phyloP scores from a whole-genome alignment of 208 protist species.

The Acanthamoeba rhysodes region DNA sequence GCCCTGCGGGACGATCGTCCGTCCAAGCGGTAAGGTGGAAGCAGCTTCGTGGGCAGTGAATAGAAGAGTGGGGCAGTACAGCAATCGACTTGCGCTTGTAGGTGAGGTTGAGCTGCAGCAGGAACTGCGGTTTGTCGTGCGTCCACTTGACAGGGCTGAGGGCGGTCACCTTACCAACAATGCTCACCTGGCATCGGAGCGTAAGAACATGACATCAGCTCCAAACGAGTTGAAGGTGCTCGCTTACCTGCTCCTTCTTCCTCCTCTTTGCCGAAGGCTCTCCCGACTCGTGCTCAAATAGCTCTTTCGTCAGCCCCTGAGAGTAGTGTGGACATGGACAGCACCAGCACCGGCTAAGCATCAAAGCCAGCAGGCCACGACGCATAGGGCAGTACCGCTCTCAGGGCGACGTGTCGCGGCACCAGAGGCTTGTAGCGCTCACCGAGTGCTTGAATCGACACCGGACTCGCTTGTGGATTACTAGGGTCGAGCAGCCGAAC shows the following conservation, averaged over 20 bases:
- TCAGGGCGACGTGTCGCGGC: neutral
- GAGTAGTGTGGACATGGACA: neutral
- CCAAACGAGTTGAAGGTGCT: neutral
- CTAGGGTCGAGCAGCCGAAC: neutral
- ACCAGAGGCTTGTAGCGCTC: neutral
- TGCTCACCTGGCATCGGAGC: neutral
- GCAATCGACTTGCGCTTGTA: conserved; percentile 11
- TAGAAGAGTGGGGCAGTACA: neutral
- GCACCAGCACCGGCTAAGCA: no score
- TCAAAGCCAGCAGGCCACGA: no score
- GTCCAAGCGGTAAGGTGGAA: neutral
- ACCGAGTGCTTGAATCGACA: neutral
- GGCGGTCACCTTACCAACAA: conserved; percentile 23
- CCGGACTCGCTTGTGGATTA: neutral
- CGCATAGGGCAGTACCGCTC: neutral
- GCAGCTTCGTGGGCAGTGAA: neutral
- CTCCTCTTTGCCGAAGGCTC: neutral
- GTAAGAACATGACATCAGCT: no score
- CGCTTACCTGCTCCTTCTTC: neutral
- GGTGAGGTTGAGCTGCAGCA: conserved; percentile 11
- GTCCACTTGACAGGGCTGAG: conserved; percentile 40
- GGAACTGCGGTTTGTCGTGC: neutral
- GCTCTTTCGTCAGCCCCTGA: neutral
- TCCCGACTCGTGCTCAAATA: neutral
- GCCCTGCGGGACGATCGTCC: neutral